Evolutionary conservation across 768 basidiomycete species (phyloP), one percentile per base, ranked within the genome.

Genomic region (Kwoniella newhampshirensis): DNA sequence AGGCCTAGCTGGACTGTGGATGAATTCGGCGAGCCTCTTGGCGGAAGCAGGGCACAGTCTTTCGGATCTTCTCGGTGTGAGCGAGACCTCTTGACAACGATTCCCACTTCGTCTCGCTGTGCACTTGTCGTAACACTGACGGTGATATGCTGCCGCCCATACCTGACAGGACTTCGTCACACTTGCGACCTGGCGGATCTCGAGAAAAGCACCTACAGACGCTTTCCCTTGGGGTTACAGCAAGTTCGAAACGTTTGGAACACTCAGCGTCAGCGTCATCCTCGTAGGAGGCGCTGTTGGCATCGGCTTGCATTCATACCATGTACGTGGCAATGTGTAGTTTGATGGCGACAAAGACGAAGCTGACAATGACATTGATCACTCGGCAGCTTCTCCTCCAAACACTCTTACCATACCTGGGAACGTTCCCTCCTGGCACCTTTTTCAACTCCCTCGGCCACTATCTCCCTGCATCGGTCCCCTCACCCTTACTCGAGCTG

Each of bases 181-280:
- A 3, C 81, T 98, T 9, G 86, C 88, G 62, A 88, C 86, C 71
- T 96, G 90, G 88, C 84, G 85, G 48, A 80, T 91, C 32, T 91
- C 89, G 1, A 82, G 91, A 48, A 83, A 83, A 70, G 83, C 87
- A n/a, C 88, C 92, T 9, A 86, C 88, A 8, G 81, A 79, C 61
- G 79, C 77, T 62, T 97, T 67, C 54, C 75, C 70, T 27, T 70
- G 66, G 60, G 70, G 70, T 21, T 74, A 70, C 45, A 60, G 65
- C 62, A 97, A 98, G 77, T 94, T 91, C 64, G 94, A 99, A 77
- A 92, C 91, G 4, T 80, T 97, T 21, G 94, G 94, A 44, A 94
- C 93, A n/a, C 84, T 89, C 2, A 84, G 87, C 35, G 87, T 96
- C 44, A 89, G 91, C 1, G 78, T 96, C 46, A 82, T 97, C 28